phyloP scores from a whole-genome alignment of 2,329 filamentous ascomycete genomes.

The Calonectria henricotiae region DNA sequence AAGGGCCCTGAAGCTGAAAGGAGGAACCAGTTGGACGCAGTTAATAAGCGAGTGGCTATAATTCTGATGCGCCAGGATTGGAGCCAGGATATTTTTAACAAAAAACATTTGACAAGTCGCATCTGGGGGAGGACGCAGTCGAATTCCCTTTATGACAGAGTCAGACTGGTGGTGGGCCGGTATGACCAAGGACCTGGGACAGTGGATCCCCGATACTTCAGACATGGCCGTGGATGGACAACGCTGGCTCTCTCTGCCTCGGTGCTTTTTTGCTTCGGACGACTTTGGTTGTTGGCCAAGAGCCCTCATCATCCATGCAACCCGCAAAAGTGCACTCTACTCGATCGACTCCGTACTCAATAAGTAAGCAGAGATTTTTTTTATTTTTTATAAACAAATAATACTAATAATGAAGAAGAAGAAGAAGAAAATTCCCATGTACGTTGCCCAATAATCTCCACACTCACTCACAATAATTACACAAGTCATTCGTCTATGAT shows the following conservation, averaged over 20 bases:
- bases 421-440: neutral
- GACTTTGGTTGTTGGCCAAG: neutral
- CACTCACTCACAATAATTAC: too few species aligned
- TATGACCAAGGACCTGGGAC: conserved; percentile 33
- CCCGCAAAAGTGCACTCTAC: neutral
- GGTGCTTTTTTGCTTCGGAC: neutral
- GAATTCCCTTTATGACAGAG: conserved; percentile 1
- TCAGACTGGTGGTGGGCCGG: conserved; percentile 27
- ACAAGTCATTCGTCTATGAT: neutral
- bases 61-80: conserved; percentile 11
- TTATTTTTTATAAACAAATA: too few species aligned
- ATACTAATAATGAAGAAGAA: too few species aligned
- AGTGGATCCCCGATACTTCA: conserved; percentile 22
- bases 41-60: conserved; percentile 26
- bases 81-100: conserved; percentile 24
- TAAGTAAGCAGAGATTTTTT: neutral
- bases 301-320: conserved; percentile 14
- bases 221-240: neutral
- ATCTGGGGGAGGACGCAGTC: conserved; percentile 23
- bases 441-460: neutral
- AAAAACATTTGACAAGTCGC: conserved; percentile 34
- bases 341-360: too few species aligned
- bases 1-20: conserved; percentile 24
- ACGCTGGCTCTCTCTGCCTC: neutral
- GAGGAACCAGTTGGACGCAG: conserved; percentile 18